A percentile compares a stretch with the other conserved stretches of the same genome.
phyloP scores from a whole-genome alignment of 257 asterid species.

The Nicotiana sylvestris region DNA sequence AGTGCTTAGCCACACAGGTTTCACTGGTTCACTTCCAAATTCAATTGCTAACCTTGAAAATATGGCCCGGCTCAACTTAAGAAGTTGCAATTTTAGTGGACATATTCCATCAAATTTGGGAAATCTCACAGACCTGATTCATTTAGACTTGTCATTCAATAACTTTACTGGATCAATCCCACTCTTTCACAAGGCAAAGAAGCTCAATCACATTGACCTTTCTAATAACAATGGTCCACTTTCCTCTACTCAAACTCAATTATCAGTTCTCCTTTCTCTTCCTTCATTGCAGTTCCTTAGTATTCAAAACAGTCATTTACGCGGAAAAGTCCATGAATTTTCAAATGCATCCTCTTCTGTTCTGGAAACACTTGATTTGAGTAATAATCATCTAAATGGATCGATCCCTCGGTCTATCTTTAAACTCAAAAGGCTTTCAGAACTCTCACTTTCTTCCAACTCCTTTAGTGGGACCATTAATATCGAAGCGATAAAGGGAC shows the following conservation, averaged over 20 bases:
- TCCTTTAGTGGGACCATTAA: constrained; percentile 21
- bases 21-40: constrained; percentile 15
- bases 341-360: constrained; percentile 1
- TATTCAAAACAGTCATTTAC: constrained; percentile 14
- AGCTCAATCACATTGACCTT: constrained; percentile 8
- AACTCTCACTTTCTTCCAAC: constrained; percentile 23
- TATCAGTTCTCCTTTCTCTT: constrained; percentile 16
- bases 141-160: constrained; percentile 21
- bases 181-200: background rate
- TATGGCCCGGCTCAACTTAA: constrained; percentile 5
- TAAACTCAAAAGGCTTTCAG: constrained; percentile 5
- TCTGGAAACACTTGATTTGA: constrained; percentile 15
- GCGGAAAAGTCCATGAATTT: constrained; percentile 13
- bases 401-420: constrained; percentile 17
- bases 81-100: constrained; percentile 17
- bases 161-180: constrained; percentile 15
- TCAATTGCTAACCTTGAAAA: constrained; percentile 16
- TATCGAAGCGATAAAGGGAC: constrained; percentile 17
- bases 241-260: constrained; percentile 10
- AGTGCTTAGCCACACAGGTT: constrained; percentile 9
- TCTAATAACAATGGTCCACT: constrained; percentile 16
- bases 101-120: constrained; percentile 15
- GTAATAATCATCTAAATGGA: constrained; percentile 16
- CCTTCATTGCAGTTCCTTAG: background rate
- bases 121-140: background rate